Percentiles rank a stretch among this genome's conserved stretches.
Conservation (phyloP, 352 stramenopile genomes). For the Phytopythium litorale region DNA sequence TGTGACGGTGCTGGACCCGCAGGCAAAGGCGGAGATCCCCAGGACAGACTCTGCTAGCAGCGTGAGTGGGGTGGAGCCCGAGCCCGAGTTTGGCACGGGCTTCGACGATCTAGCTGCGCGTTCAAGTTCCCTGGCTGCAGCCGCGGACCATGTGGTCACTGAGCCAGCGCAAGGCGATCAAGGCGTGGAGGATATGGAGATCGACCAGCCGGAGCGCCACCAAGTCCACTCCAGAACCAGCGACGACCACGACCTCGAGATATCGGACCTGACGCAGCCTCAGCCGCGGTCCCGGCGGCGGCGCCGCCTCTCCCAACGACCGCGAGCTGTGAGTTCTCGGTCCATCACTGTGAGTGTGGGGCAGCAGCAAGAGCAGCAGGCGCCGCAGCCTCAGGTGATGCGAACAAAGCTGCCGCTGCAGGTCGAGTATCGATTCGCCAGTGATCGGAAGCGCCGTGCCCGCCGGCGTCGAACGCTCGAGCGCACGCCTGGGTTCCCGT, state of each 20-base stretch:
- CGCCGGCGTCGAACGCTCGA: conserved; percentile 39
- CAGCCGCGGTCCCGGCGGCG: conserved; percentile 3
- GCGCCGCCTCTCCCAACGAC: conserved; percentile 2
- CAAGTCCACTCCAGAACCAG: neutral
- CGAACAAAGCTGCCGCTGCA: conserved; percentile 57
- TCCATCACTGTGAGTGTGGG: neutral
- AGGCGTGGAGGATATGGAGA: neutral
- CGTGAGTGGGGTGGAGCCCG: neutral
- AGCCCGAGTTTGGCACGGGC: conserved; percentile 4
- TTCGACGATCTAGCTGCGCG: neutral
- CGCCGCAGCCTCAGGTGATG: conserved; percentile 16
- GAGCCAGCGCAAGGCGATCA: neutral
- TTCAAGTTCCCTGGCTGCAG: neutral
- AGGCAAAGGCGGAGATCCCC: neutral
- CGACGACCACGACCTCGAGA: conserved; percentile 2
- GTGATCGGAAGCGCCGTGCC: conserved; percentile 39
- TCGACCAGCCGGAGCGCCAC: neutral
- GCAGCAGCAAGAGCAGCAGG: neutral
- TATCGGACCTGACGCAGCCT: conserved; percentile 6
- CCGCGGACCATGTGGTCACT: too few species aligned
- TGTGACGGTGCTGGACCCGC: neutral
- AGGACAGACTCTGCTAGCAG: neutral
- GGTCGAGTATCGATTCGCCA: conserved; percentile 54
- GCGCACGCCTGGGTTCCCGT: conserved; percentile 37
- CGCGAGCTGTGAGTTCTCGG: neutral